Evolutionary conservation across 2,329 filamentous ascomycete species (phyloP).

Genomic region (Aspergillus sp.): DNA sequence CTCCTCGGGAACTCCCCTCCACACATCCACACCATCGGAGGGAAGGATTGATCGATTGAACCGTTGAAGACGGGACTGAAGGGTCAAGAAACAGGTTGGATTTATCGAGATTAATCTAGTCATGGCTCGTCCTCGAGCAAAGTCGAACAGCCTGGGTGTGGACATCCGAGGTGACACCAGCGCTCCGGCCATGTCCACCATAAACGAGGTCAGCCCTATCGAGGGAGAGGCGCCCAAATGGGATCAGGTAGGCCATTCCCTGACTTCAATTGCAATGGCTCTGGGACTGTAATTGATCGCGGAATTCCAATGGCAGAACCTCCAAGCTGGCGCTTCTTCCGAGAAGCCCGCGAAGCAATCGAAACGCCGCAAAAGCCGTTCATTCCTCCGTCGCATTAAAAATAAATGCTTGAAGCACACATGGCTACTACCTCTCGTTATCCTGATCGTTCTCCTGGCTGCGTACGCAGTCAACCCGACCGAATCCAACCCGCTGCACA

Average conservation of each 20-base stretch:
- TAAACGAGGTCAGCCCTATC: constrained; percentile 33
- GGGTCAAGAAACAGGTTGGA: not conserved
- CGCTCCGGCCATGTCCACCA: constrained; percentile 43
- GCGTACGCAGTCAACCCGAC: constrained; percentile 73
- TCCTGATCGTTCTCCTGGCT: constrained; percentile 59
- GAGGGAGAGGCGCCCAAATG: constrained; percentile 6
- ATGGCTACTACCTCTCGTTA: constrained; percentile 63
- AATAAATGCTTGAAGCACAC: constrained; percentile 47
- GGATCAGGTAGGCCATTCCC: constrained; percentile 4
- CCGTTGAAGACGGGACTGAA: not conserved
- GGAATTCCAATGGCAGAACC: constrained; percentile 8
- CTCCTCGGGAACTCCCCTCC: not conserved
- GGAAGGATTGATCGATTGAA: not conserved
- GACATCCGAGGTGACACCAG: constrained; percentile 45
- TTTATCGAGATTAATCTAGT: not conserved
- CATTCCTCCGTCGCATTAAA: constrained; percentile 40
- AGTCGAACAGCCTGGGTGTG: constrained; percentile 41
- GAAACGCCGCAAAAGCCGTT: constrained; percentile 42
- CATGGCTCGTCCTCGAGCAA: constrained; percentile 39
- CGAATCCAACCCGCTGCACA: constrained; percentile 71
- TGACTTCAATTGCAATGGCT: not conserved
- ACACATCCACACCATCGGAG: not conserved
- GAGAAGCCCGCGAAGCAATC: constrained; percentile 32
- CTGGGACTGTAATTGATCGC: not conserved
- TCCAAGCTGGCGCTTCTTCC: constrained; percentile 17